Base-by-base conservation (phyloP, 192 early-diverging fungal genomes). In the Umbelopsis ramanniana region DNA sequence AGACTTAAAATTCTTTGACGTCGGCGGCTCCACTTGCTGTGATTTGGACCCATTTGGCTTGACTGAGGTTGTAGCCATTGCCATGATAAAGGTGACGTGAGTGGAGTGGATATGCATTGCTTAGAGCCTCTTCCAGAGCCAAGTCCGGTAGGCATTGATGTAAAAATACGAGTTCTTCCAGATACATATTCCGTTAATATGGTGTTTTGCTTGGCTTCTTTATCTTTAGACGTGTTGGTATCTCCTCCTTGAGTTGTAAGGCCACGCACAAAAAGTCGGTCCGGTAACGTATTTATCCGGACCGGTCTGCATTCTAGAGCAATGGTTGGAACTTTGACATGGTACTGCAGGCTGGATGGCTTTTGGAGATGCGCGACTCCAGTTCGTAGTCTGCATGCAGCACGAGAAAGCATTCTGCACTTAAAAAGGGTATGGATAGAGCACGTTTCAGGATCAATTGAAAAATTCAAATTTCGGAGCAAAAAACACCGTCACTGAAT, bases 111-210 rank as follows among this genome's bases (percentile, higher is more conserved):
- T 11, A 78, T 78, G 14, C 68, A 72, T 24, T 72, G 60, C 72
- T 72, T 70, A 1, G 79, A 75, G n/a, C 63, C 74, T 3, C 79
- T 81, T 6, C 71, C 69, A 17, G 82, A 54, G 24, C 75, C 77
- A 10, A 68, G 35, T 52, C 76, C 78, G 8, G 79, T 80, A 22
- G 74, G 72, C 46, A 82, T 70, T n/a, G 76, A 72, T 5, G 82
- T 83, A 46, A 79, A 83, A 9, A 83, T 76, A 12, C 82, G 71
- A 29, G 79, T 81, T 63, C 82, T 60, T 12, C 82, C 82, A 67
- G 78, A 83, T 1, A 79, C 52, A 57, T 74, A 75, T 69, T 83
- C 82, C 15, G 73, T 80, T 23, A 83, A 60, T 19, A 83, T 70
- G 17, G 77, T 55, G 29, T 74, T 68, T 17, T 43, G 52, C 24